These are phyloP conservation scores for Roridomyces roridus DNA, from an alignment of 768 basidiomycete genomes.

Conservation along the genomic window DNA sequence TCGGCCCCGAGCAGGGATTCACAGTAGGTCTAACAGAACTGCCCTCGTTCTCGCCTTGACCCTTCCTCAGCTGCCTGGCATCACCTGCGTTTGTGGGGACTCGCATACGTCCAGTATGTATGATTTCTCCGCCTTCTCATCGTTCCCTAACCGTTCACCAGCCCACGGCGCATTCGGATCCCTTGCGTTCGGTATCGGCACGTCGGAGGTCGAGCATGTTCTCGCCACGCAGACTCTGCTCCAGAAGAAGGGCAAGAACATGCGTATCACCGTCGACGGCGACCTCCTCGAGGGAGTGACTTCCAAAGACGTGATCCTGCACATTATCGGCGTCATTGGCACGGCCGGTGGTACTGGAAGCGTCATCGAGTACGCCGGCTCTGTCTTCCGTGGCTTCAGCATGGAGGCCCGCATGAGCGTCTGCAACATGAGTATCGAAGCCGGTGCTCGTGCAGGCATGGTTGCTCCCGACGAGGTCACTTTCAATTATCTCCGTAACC, in stretches of 20 bases:
- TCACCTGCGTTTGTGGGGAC: slow-evolving; percentile 89
- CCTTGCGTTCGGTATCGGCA: slow-evolving; percentile 92
- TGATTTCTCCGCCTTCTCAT: background rate
- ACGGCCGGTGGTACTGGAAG: slow-evolving; percentile 94
- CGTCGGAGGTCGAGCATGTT: slow-evolving; percentile 94
- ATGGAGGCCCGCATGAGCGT: slow-evolving; percentile 93
- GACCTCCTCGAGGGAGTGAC: slow-evolving; percentile 80
- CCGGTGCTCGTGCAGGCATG: slow-evolving; percentile 92
- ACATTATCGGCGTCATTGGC: slow-evolving; percentile 90
- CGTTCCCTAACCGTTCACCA: slow-evolving; percentile 33
- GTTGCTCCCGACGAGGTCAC: slow-evolving; percentile 89
- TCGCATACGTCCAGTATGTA: slow-evolving; percentile 89
- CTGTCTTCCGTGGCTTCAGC: slow-evolving; percentile 80
- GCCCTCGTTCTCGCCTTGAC: slow-evolving; percentile 8
- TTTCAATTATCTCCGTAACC: slow-evolving; percentile 80
- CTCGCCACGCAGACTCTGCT: slow-evolving; percentile 90
- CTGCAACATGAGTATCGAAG: slow-evolving; percentile 97
- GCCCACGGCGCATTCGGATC: slow-evolving; percentile 94
- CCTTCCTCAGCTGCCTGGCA: slow-evolving; percentile 64
- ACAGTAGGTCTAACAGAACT: slow-evolving; percentile 53
- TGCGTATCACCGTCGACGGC: slow-evolving; percentile 90
- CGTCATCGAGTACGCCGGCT: slow-evolving; percentile 93
- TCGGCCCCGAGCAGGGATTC: slow-evolving; percentile 94
- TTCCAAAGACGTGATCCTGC: slow-evolving; percentile 89
- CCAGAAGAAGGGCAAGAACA: slow-evolving; percentile 90